phyloP scores from a whole-genome alignment of 192 early-diverging fungal genomes.

The Helicostylum pulchrum region DNA sequence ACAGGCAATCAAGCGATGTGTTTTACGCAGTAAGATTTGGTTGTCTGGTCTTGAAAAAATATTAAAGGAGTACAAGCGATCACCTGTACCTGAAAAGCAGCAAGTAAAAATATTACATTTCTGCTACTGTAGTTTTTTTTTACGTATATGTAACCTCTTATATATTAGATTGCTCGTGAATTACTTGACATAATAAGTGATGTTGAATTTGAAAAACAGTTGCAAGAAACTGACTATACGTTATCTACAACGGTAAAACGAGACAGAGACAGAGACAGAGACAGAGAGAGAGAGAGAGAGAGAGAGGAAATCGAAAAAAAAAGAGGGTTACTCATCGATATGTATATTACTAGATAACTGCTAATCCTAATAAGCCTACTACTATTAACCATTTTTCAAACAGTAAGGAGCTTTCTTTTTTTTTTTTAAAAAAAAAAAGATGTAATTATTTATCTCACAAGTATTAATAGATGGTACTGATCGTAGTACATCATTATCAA shows the following conservation, averaged over 20 bases:
- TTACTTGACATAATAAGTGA: conserved; percentile 12
- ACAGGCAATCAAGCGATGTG: conserved; percentile 20
- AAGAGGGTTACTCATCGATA: no score
- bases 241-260: no score
- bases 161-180: conserved; percentile 9
- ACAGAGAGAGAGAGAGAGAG: no score
- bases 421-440: neutral
- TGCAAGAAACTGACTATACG: neutral
- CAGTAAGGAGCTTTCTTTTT: neutral
- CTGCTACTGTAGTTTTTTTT: no score
- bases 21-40: conserved; percentile 20
- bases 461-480: neutral
- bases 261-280: no score
- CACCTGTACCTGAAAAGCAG: conserved; percentile 18
- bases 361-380: conserved; percentile 18
- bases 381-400: neutral
- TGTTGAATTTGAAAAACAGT: neutral
- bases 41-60: conserved; percentile 1
- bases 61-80: conserved; percentile 8
- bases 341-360: conserved; percentile 1
- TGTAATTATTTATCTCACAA: neutral
- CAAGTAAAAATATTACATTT: neutral
- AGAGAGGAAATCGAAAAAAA: no score
- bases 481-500: neutral
- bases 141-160: no score